Conservation (phyloP, 495 filamentous ascomycete genomes). For the Usnea hakonensis region DNA sequence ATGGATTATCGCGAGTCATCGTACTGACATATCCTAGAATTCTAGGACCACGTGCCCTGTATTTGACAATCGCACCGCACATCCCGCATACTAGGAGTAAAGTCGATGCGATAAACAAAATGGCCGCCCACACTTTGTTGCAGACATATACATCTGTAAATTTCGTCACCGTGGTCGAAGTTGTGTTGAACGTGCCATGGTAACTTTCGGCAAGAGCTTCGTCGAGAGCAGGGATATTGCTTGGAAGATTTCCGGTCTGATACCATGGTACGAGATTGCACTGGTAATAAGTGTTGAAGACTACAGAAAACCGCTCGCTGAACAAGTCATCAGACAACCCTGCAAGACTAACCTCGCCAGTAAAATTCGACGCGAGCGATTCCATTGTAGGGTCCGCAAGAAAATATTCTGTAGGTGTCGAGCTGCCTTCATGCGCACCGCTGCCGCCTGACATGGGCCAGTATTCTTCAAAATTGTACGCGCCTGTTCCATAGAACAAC, state of each 20-base stretch:
- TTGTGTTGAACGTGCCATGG: neutral
- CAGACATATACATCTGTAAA: neutral
- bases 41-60: neutral
- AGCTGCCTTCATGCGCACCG: neutral
- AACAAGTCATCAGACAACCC: neutral
- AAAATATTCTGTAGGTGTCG: neutral
- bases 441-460: neutral
- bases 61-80: neutral
- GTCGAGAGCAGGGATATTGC: neutral
- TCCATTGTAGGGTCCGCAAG: neutral
- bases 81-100: neutral
- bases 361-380: neutral
- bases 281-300: conserved; percentile 6
- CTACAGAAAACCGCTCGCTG: conserved; percentile 1
- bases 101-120: neutral
- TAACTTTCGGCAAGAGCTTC: too few relatives aligned
- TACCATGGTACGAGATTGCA: neutral
- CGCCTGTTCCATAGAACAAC: neutral
- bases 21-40: neutral
- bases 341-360: neutral
- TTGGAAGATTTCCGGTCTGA: neutral
- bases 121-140: neutral
- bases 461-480: neutral
- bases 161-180: neutral
- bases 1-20: conserved; percentile 2